Conservation (phyloP, 2,329 filamentous ascomycete species). For the Teratosphaeria epicoccoides region DNA sequence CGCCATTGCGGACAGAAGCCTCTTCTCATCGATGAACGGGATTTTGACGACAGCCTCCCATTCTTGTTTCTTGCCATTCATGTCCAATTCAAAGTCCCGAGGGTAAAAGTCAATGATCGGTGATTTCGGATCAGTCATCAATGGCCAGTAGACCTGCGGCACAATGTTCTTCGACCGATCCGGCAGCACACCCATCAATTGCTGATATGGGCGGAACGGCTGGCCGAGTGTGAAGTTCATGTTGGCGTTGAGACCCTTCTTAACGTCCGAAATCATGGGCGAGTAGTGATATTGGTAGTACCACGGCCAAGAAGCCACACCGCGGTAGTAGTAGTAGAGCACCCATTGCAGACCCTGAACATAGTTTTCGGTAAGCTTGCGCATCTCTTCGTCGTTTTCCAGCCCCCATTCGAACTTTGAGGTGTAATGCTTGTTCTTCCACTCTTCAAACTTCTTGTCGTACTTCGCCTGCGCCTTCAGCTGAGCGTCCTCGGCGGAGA, state of each 20-base stretch:
- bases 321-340: slow-evolving; percentile 92
- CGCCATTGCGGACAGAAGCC: slow-evolving; percentile 74
- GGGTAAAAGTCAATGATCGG: slow-evolving; percentile 98
- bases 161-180: slow-evolving; percentile 97
- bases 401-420: slow-evolving; percentile 84
- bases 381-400: slow-evolving; percentile 70
- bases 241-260: slow-evolving; percentile 74
- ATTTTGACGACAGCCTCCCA: slow-evolving; percentile 99
- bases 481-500: slow-evolving; percentile 68
- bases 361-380: slow-evolving; percentile 83
- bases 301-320: slow-evolving; percentile 97
- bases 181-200: slow-evolving; percentile 95
- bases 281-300: slow-evolving; percentile 96
- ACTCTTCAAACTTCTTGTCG: slow-evolving; percentile 75
- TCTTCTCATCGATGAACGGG: slow-evolving; percentile 90
- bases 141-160: slow-evolving; percentile 69
- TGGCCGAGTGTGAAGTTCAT: slow-evolving; percentile 89
- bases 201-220: slow-evolving; percentile 88
- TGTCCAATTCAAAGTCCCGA: slow-evolving; percentile 90
- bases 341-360: slow-evolving; percentile 98
- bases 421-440: slow-evolving; percentile 91
- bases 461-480: slow-evolving; percentile 74
- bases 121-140: slow-evolving; percentile 85
- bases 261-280: slow-evolving; percentile 92
- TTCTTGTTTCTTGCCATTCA: slow-evolving; percentile 99